A percentile compares a stretch with the other conserved stretches of the same genome.
These are phyloP conservation scores for Biscogniauxia marginata DNA, from an alignment of 2,329 filamentous ascomycete species.

Conservation along the genomic window DNA sequence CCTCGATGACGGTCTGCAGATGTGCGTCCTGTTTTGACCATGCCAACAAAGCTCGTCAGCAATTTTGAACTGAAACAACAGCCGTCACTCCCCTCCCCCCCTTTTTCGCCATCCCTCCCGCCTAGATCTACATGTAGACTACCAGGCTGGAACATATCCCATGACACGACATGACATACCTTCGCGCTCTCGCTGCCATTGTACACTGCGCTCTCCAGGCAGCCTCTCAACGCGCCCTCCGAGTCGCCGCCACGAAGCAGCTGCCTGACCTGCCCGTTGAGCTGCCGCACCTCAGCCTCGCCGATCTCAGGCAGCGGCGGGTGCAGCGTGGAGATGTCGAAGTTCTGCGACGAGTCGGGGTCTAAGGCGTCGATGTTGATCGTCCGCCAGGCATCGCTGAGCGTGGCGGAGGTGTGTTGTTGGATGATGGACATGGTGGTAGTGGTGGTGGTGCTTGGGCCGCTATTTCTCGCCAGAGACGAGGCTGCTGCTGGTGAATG, in stretches of 20 bases:
- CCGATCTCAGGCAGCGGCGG: constrained; percentile 72
- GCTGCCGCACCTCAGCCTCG: constrained; percentile 74
- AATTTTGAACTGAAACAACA: too few relatives aligned
- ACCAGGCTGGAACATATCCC: neutral
- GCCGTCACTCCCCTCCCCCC: neutral
- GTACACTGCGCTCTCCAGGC: constrained; percentile 82
- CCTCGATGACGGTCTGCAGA: constrained; percentile 84
- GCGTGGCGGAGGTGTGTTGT: constrained; percentile 59
- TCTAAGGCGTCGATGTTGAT: constrained; percentile 93
- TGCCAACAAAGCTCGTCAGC: too few relatives aligned
- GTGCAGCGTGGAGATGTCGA: constrained; percentile 80
- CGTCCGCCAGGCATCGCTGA: constrained; percentile 72
- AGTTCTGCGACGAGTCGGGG: constrained; percentile 87
- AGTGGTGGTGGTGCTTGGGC: neutral
- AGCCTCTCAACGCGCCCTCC: constrained; percentile 81
- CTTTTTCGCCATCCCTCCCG: neutral
- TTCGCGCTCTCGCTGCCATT: constrained; percentile 57
- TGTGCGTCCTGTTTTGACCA: constrained; percentile 82
- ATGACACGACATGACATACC: constrained; percentile 39
- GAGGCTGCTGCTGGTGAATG: neutral
- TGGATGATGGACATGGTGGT: constrained; percentile 63
- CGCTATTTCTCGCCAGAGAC: neutral
- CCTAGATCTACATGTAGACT: neutral
- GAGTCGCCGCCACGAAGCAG: constrained; percentile 81
- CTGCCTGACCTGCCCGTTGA: constrained; percentile 82